A percentile compares a stretch with the other conserved stretches of the same genome.
Evolutionary conservation across 83 land plant genomes (phyloP).

Genomic region (Isoetes engelmannii): DNA sequence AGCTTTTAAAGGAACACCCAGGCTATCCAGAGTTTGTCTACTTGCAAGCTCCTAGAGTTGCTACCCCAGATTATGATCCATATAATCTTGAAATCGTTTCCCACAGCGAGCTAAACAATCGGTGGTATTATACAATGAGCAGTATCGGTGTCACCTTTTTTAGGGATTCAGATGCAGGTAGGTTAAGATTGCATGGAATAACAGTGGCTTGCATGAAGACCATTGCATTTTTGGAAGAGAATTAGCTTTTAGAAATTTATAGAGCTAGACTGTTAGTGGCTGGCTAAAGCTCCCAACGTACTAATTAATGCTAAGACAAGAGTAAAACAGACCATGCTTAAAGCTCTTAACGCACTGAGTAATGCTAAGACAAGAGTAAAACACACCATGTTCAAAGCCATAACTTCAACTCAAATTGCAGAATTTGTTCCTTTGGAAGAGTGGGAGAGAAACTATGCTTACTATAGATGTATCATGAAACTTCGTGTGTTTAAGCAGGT

Average conservation of each 20-base stretch:
- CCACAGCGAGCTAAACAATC: slow-evolving; percentile 18
- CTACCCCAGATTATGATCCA: slow-evolving; percentile 27
- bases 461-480: slow-evolving; percentile 31
- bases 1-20: slow-evolving; percentile 20
- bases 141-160: slow-evolving; percentile 30
- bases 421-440: slow-evolving; percentile 31
- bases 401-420: slow-evolving; percentile 3
- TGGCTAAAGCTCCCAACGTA: not conserved
- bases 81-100: slow-evolving; percentile 31
- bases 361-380: too few species aligned
- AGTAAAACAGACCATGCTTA: too few species aligned
- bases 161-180: slow-evolving; percentile 34
- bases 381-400: too few species aligned
- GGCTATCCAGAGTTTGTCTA: slow-evolving; percentile 28
- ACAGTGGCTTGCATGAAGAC: too few species aligned
- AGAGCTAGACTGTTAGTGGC: not conserved
- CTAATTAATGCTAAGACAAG: too few species aligned
- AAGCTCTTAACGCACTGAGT: too few species aligned
- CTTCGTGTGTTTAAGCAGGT: slow-evolving; percentile 34
- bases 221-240: too few species aligned
- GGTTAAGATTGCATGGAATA: not conserved
- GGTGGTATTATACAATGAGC: slow-evolving; percentile 34
- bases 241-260: too few species aligned
- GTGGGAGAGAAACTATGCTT: slow-evolving; percentile 32
- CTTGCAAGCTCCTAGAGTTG: slow-evolving; percentile 23